Evolutionary conservation across 192 early-diverging fungal genomes (phyloP).

Genomic region (Lobosporangium transversale): DNA sequence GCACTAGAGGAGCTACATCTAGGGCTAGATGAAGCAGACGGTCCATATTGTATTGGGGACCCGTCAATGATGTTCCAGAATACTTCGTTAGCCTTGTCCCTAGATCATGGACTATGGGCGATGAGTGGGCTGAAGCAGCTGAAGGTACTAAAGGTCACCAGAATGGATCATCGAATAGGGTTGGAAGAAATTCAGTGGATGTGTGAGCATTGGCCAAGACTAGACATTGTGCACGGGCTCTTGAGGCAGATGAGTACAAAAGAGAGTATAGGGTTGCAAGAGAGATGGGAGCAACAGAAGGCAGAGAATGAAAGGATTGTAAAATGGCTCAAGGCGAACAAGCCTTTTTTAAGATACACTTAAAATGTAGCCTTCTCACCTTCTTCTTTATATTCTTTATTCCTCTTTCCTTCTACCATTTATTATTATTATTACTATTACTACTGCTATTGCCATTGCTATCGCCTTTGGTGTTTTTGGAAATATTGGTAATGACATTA

Average conservation of each 20-base stretch:
- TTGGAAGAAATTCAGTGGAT: constrained; percentile 4
- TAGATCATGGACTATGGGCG: neutral
- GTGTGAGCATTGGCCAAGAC: neutral
- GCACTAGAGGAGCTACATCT: constrained; percentile 1
- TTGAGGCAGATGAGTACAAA: neutral
- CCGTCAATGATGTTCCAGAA: neutral
- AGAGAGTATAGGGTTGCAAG: neutral
- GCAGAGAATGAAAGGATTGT: neutral
- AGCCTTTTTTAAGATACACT: neutral
- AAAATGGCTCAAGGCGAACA: neutral
- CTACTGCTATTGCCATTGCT: too few species aligned
- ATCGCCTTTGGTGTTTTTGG: too few species aligned
- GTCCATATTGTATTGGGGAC: neutral
- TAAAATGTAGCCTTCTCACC: too few species aligned
- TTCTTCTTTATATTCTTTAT: too few species aligned
- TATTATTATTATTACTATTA: too few species aligned
- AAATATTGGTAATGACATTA: too few species aligned
- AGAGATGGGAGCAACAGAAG: neutral
- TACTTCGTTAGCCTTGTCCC: constrained; percentile 2
- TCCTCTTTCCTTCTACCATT: too few species aligned
- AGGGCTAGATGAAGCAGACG: neutral
- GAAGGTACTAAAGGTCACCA: constrained; percentile 2
- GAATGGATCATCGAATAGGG: constrained; percentile 21
- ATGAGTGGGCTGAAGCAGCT: constrained; percentile 10
- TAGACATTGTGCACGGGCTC: neutral